Conservation (phyloP, 257 asterid species). For the Nicotiana paniculata region DNA sequence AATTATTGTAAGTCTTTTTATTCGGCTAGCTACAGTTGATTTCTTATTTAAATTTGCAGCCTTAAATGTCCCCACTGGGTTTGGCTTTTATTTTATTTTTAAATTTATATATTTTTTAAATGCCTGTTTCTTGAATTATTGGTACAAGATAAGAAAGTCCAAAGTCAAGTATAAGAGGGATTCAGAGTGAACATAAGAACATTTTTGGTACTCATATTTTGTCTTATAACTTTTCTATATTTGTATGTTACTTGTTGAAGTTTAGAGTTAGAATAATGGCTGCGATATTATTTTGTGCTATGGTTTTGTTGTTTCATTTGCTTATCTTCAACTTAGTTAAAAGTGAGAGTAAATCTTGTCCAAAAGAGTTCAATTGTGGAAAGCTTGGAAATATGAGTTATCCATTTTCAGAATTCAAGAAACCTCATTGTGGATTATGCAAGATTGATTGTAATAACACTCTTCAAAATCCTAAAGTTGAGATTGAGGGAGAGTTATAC, state of each 20-base stretch:
- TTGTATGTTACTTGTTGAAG: not conserved
- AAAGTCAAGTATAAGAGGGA: not conserved
- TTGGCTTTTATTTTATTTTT: not conserved
- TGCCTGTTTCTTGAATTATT: not conserved
- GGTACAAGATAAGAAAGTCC: not conserved
- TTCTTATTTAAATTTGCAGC: not conserved
- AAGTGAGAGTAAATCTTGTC: not conserved
- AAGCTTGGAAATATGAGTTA: slow-evolving; percentile 1
- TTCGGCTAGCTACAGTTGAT: not conserved
- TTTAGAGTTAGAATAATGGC: not conserved
- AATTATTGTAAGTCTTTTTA: not conserved
- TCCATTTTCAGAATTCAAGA: not conserved
- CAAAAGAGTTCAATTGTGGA: slow-evolving; percentile 6
- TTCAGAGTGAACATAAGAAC: not conserved
- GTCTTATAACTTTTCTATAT: not conserved
- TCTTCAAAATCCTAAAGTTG: not conserved
- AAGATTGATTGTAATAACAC: slow-evolving; percentile 1
- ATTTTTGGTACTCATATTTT: slow-evolving; percentile 2
- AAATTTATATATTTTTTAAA: not conserved
- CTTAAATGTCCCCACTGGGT: not conserved
- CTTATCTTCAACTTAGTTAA: not conserved
- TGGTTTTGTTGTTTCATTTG: not conserved
- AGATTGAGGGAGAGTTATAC: not conserved
- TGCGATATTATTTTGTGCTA: not conserved
- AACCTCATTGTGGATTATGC: slow-evolving; percentile 3